Evolutionary conservation across 441 rosid species (phyloP).

Genomic region (Geranium incanum): DNA sequence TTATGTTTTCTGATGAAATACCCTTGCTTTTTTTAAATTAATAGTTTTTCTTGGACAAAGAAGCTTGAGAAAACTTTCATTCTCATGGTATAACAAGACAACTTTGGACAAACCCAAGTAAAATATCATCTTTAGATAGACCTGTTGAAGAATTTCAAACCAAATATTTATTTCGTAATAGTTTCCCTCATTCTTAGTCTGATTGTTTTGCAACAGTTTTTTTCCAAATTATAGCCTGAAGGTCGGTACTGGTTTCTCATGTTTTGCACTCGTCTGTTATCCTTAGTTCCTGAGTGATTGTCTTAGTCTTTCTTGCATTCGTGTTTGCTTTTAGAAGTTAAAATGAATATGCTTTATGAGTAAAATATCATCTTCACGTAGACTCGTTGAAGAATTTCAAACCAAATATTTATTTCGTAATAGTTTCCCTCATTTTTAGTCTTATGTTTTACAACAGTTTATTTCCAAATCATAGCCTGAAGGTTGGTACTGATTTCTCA

Average conservation of each 20-base stretch:
- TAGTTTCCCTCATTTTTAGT: neutral
- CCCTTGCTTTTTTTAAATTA: neutral
- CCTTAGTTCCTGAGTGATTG: neutral
- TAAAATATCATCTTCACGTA: too few species aligned
- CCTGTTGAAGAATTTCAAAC: neutral
- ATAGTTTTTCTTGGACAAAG: neutral
- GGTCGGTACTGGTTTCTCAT: neutral
- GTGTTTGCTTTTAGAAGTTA: too few species aligned
- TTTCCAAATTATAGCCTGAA: neutral
- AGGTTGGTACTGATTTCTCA: neutral
- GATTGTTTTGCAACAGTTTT: neutral
- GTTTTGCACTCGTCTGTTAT: neutral
- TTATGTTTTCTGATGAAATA: neutral
- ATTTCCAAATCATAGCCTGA: neutral
- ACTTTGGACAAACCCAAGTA: neutral
- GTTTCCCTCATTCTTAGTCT: neutral
- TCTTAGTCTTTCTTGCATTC: neutral
- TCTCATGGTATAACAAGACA: neutral
- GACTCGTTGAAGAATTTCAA: neutral
- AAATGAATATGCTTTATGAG: too few species aligned
- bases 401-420: neutral
- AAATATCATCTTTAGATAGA: neutral
- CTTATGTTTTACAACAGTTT: neutral
- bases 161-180: neutral
- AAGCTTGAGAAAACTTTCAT: neutral